phyloP scores from a whole-genome alignment of 2,329 filamentous ascomycete species.

The Chaetothyriales sp. region DNA sequence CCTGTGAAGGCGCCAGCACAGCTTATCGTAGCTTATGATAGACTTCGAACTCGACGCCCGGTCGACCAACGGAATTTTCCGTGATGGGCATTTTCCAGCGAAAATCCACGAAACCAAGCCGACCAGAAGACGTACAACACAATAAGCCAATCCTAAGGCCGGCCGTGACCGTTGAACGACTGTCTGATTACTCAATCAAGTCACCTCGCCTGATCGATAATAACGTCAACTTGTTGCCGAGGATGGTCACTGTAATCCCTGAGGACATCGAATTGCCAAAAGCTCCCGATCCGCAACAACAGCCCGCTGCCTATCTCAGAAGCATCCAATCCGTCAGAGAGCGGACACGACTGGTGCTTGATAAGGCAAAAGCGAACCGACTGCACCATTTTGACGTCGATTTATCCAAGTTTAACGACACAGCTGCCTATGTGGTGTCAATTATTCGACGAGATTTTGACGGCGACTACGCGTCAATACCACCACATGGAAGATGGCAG shows the following conservation, averaged over 20 bases:
- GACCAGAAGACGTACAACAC: constrained; percentile 14
- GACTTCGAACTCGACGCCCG: no score
- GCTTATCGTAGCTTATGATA: no score
- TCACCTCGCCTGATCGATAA: constrained; percentile 15
- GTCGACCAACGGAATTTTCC: not conserved
- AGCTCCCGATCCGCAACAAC: constrained; percentile 72
- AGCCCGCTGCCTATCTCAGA: constrained; percentile 80
- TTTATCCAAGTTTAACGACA: constrained; percentile 67
- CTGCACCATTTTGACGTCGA: constrained; percentile 83
- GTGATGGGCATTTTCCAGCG: constrained; percentile 38
- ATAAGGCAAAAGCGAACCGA: constrained; percentile 63
- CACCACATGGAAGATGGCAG: constrained; percentile 60
- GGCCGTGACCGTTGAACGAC: constrained; percentile 8
- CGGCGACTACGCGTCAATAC: constrained; percentile 58
- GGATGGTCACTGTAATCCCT: constrained; percentile 28
- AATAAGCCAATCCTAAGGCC: constrained; percentile 5
- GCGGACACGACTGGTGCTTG: constrained; percentile 56
- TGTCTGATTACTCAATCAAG: constrained; percentile 16
- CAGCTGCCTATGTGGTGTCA: constrained; percentile 74
- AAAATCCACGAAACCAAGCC: constrained; percentile 26
- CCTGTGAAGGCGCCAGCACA: no score
- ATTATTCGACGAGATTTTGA: constrained; percentile 79
- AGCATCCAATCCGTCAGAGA: constrained; percentile 83
- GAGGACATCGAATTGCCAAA: constrained; percentile 69
- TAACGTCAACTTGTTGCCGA: constrained; percentile 1